phyloP scores from a whole-genome alignment of 176 grass and related monocot genomes.

The Tillandsia fasciculata region DNA sequence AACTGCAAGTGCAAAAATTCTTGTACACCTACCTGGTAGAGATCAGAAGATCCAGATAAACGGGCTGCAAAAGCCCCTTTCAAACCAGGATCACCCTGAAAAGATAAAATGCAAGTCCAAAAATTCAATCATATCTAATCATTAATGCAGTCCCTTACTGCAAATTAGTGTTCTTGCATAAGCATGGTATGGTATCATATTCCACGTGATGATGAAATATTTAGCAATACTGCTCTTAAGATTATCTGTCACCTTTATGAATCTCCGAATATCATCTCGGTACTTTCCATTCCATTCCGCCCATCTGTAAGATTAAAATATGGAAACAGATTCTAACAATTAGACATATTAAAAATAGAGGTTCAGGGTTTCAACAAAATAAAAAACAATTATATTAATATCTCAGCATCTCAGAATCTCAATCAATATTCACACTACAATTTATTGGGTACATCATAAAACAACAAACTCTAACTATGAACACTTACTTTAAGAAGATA shows the following conservation, averaged over 20 bases:
- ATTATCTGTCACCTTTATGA: conserved; percentile 62
- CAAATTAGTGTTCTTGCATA: neutral
- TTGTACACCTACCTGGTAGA: conserved; percentile 53
- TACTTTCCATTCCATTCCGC: conserved; percentile 99
- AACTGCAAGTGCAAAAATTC: conserved; percentile 1
- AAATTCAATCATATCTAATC: neutral
- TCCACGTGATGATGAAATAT: neutral
- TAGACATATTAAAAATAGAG: neutral
- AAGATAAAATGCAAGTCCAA: conserved; percentile 6
- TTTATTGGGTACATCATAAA: conserved; percentile 3
- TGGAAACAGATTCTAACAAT: neutral
- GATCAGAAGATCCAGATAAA: conserved; percentile 90
- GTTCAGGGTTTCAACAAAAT: neutral
- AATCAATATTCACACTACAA: neutral
- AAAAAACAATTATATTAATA: neutral
- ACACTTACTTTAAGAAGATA: neutral
- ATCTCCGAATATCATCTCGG: conserved; percentile 85
- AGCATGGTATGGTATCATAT: neutral
- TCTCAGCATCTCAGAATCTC: too few species aligned
- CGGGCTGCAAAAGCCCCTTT: conserved; percentile 90
- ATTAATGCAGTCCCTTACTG: neutral
- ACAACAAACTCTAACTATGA: neutral
- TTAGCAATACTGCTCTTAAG: neutral
- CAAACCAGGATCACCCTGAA: conserved; percentile 73
- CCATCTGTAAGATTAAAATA: conserved; percentile 50